Evolutionary conservation across 495 filamentous ascomycete genomes (phyloP), one percentile per base, ranked within the genome.

Genomic region (Oleoguttula mirabilis): DNA sequence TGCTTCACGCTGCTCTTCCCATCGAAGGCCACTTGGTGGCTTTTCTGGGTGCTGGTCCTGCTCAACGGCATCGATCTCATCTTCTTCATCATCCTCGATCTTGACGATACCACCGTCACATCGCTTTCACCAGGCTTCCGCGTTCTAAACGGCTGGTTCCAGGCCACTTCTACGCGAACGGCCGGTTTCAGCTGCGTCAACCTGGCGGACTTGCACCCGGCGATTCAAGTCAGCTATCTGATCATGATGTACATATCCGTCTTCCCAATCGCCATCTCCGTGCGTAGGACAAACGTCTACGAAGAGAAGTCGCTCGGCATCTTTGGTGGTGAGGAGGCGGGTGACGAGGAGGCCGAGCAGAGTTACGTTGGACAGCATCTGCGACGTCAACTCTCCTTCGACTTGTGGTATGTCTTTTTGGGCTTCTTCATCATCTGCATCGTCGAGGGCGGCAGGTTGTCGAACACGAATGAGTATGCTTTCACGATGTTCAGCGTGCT

Each of bases 241-340:
- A 77, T 96, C 61, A 96, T 96, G 88, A 96, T 96, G 88, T 96
- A 96, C 60, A 96, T 96, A 48, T 94, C 88, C 34, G 84, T 94
- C 30, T 85, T 93, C 53, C 88, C 88, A 20, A 88, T 95, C 52
- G 88, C 88, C 48, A 94, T 96, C 43, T 88, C 82, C 21, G 76
- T 95, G 53, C 81, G 88, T 43, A 73, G 84, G 38, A 95, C 88
- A 25, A 96, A 96, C 59, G 88, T 94, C 8, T 96, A 96, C 67
- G 88, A 96, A 60, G 88, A 96, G 58, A 82, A 82, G 53, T 88
- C 83, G 40, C 72, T 96, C 8, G 88, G 88, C 1, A 73, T 96
- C 16, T 95, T 84, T 54, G 21, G 55, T 16, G 61, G 63, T 0
- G 69, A 75, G 4, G 69, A 75, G 4, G 69, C 72, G 1, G 58